phyloP scores from a whole-genome alignment of 805 yeast genomes.

The Suhomyces canberraensis region DNA sequence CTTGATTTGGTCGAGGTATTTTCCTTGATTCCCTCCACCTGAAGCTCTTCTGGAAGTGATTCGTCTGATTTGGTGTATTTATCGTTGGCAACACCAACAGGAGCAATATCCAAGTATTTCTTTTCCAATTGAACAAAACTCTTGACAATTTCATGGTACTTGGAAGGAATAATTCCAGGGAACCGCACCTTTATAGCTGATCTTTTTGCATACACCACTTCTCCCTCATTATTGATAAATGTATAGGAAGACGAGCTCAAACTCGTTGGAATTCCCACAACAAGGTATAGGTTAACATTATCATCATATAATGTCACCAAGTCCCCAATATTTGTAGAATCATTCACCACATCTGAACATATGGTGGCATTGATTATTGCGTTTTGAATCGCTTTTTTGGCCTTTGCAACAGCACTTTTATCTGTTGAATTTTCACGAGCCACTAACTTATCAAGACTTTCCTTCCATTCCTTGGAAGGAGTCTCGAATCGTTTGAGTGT shows the following conservation, averaged over 20 bases:
- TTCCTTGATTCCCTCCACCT: not conserved
- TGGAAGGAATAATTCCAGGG: slow-evolving; percentile 48
- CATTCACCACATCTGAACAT: slow-evolving; percentile 6
- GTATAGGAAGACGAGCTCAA: slow-evolving; percentile 55
- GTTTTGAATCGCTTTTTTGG: slow-evolving; percentile 1
- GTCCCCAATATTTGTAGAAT: slow-evolving; percentile 52
- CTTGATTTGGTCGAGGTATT: not conserved
- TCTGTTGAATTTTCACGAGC: not conserved
- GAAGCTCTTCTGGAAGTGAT: slow-evolving; percentile 19
- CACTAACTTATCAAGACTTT: slow-evolving; percentile 1
- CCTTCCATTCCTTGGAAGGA: slow-evolving; percentile 20
- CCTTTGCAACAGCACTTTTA: not conserved
- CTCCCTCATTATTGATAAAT: slow-evolving; percentile 56
- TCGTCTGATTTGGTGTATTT: slow-evolving; percentile 21
- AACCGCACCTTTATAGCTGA: slow-evolving; percentile 47
- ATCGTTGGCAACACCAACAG: slow-evolving; percentile 36
- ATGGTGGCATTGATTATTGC: slow-evolving; percentile 10
- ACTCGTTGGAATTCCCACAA: slow-evolving; percentile 50
- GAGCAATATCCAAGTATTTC: slow-evolving; percentile 32
- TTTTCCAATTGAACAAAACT: slow-evolving; percentile 28
- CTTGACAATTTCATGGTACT: slow-evolving; percentile 21
- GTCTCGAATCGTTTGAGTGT: slow-evolving; percentile 16
- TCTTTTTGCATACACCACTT: slow-evolving; percentile 45
- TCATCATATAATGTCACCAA: slow-evolving; percentile 51
- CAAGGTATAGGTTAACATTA: slow-evolving; percentile 48